These are phyloP conservation scores for Ambrosiella cleistominuta DNA, from an alignment of 2,329 filamentous ascomycete species.

Conservation along the genomic window DNA sequence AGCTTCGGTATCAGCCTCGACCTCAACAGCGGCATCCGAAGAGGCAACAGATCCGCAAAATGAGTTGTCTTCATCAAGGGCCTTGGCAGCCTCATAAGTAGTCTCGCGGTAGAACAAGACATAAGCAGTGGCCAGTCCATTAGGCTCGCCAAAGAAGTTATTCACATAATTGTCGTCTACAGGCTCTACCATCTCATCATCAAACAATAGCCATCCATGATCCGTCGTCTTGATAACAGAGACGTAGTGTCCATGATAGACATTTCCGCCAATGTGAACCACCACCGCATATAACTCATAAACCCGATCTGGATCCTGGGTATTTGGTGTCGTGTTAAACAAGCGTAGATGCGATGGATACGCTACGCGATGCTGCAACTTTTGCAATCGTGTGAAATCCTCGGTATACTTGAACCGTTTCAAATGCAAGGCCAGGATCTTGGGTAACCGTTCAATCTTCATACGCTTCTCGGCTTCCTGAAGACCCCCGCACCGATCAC, in stretches of 20 bases:
- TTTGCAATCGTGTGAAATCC: slow-evolving; percentile 81
- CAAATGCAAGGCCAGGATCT: slow-evolving; percentile 77
- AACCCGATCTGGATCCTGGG: slow-evolving; percentile 77
- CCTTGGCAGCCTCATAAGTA: slow-evolving; percentile 36
- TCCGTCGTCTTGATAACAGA: slow-evolving; percentile 96
- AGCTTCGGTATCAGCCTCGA: not conserved
- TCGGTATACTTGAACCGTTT: slow-evolving; percentile 99
- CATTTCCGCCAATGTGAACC: slow-evolving; percentile 89
- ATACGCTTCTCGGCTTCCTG: slow-evolving; percentile 98
- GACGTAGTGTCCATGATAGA: slow-evolving; percentile 95
- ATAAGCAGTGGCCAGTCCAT: slow-evolving; percentile 83
- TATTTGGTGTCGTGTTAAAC: slow-evolving; percentile 94
- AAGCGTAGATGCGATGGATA: slow-evolving; percentile 93
- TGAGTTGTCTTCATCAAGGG: slow-evolving; percentile 18
- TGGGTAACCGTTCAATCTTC: slow-evolving; percentile 93
- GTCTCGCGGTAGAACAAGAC: slow-evolving; percentile 96
- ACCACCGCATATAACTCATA: slow-evolving; percentile 97
- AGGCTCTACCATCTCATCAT: slow-evolving; percentile 96
- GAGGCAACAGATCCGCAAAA: not conserved
- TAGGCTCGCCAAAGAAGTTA: slow-evolving; percentile 92
- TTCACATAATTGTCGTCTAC: slow-evolving; percentile 91
- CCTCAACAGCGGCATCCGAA: not conserved
- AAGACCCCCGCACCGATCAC: slow-evolving; percentile 86
- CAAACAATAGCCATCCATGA: slow-evolving; percentile 86
- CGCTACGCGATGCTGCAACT: slow-evolving; percentile 89